Conservation (phyloP, 225 moss, liverwort and hornwort species). For the Pleurozium schreberi region DNA sequence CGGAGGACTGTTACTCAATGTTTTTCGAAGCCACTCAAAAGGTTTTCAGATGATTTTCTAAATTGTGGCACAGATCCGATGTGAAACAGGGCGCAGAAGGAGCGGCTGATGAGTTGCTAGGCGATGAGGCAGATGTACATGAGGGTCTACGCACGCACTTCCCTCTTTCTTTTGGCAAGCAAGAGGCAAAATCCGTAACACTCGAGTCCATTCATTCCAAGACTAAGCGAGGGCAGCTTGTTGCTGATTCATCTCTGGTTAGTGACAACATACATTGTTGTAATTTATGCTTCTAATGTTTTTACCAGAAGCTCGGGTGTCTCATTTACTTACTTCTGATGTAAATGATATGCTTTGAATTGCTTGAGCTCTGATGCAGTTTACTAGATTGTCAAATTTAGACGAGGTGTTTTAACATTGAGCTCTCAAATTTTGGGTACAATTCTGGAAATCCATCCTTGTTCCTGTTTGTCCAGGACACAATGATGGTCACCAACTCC, state of each 20-base stretch:
- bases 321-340: background rate
- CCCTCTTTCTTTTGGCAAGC: conserved; percentile 71
- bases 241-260: conserved; percentile 9
- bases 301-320: background rate
- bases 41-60: background rate
- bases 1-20: background rate
- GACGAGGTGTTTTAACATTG: background rate
- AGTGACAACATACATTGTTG: background rate
- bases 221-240: conserved; percentile 38
- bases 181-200: conserved; percentile 48
- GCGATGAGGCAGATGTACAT: conserved; percentile 75
- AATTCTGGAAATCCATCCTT: background rate
- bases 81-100: conserved; percentile 31
- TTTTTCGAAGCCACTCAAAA: background rate
- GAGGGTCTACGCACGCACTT: conserved; percentile 71
- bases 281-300: background rate
- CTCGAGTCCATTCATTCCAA: conserved; percentile 63
- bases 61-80: conserved; percentile 6
- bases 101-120: conserved; percentile 35
- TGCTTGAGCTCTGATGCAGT: background rate
- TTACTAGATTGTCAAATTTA: background rate
- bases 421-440: background rate
- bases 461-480: background rate
- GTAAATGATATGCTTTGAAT: background rate
- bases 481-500: background rate